Conservation (phyloP, 2,329 filamentous ascomycete genomes). For the Sclerotinia sclerotiorum region DNA sequence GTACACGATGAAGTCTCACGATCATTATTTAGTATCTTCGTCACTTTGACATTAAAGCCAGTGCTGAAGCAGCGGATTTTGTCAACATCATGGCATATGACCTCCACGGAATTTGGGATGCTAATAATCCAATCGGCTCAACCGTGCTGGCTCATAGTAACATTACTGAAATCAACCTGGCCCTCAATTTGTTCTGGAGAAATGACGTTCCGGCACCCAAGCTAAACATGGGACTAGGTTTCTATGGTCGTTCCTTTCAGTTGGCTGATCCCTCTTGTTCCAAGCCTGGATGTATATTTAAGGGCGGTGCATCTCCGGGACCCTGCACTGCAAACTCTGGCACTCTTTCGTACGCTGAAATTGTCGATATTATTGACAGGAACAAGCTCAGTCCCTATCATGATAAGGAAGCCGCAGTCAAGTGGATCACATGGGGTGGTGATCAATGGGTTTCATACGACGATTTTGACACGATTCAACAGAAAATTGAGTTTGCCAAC, state of each 20-base stretch:
- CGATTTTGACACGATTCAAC: conserved; percentile 36
- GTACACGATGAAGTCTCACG: neutral
- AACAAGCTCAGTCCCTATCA: conserved; percentile 27
- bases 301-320: conserved; percentile 29
- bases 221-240: conserved; percentile 48
- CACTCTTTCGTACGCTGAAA: conserved; percentile 41
- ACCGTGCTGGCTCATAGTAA: conserved; percentile 46
- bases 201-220: conserved; percentile 45
- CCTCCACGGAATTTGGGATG: conserved; percentile 39
- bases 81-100: conserved; percentile 41
- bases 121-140: conserved; percentile 36
- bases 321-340: conserved; percentile 12
- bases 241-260: conserved; percentile 45
- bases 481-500: conserved; percentile 36
- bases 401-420: conserved; percentile 33
- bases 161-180: conserved; percentile 47
- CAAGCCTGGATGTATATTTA: conserved; percentile 31
- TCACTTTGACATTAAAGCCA: conserved; percentile 35
- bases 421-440: conserved; percentile 17
- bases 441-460: conserved; percentile 34
- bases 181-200: conserved; percentile 49
- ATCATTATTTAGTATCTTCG: conserved; percentile 33
- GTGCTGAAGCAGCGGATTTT: conserved; percentile 35
- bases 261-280: conserved; percentile 31
- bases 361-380: conserved; percentile 37